These are phyloP conservation scores for Talaromyces marneffei DNA, from an alignment of 2,329 filamentous ascomycete species.

Conservation along the genomic window DNA sequence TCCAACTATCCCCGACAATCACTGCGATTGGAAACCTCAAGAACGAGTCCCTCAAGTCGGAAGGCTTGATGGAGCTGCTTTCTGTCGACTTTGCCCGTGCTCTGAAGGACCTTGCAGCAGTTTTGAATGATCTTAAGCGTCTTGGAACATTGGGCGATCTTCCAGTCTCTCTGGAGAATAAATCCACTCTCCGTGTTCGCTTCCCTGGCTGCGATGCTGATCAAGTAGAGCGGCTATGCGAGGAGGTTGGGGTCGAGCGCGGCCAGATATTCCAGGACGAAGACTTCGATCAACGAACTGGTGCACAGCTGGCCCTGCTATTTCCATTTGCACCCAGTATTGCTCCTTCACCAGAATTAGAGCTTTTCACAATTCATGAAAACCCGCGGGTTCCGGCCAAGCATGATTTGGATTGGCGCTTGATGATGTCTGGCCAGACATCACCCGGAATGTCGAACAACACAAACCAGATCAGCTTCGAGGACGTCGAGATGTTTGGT, in stretches of 20 bases:
- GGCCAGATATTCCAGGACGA: conserved; percentile 74
- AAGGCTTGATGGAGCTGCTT: conserved; percentile 77
- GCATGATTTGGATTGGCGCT: conserved; percentile 48
- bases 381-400: conserved; percentile 20
- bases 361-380: conserved; percentile 40
- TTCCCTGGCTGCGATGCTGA: conserved; percentile 86
- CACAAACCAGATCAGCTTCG: conserved; percentile 31
- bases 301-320: conserved; percentile 66
- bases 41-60: conserved; percentile 65
- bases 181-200: conserved; percentile 66
- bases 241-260: conserved; percentile 76
- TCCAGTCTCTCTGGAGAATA: conserved; percentile 66
- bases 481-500: conserved; percentile 40
- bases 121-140: conserved; percentile 74
- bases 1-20: conserved; percentile 79
- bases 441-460: conserved; percentile 22
- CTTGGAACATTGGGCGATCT: conserved; percentile 75
- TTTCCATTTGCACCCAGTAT: conserved; percentile 78
- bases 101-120: conserved; percentile 71
- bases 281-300: conserved; percentile 63
- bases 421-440: conserved; percentile 48
- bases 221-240: conserved; percentile 75
- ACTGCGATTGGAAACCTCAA: conserved; percentile 66
- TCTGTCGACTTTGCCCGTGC: conserved; percentile 83
- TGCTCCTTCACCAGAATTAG: conserved; percentile 38